A percentile compares a stretch with the other conserved stretches of the same genome.
Conservation (phyloP, 768 basidiomycete genomes). For the Lanmaoa pseudosensibilis region DNA sequence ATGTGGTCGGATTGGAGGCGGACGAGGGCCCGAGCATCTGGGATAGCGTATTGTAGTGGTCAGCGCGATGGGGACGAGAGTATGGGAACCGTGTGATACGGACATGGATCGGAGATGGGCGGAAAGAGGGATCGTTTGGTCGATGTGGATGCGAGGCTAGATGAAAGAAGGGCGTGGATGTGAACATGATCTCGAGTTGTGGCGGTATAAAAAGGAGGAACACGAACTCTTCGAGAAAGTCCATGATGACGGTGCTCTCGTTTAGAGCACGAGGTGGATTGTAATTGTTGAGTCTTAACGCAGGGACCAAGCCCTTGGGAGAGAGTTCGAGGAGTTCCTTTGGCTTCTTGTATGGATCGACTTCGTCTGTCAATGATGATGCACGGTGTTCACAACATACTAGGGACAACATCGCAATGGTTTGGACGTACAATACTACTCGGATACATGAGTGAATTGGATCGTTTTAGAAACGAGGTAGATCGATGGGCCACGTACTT, state of each 20-base stretch:
- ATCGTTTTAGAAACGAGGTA: neutral
- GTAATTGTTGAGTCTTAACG: conserved; percentile 52
- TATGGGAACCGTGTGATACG: conserved; percentile 13
- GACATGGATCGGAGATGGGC: conserved; percentile 57
- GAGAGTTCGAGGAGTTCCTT: conserved; percentile 76
- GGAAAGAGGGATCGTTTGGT: conserved; percentile 58
- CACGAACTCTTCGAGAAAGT: conserved; percentile 74
- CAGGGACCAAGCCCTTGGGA: conserved; percentile 81
- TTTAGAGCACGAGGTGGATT: conserved; percentile 63
- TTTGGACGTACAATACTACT: conserved; percentile 41
- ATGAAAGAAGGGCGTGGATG: neutral
- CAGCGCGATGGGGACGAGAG: neutral
- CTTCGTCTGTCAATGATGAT: conserved; percentile 52
- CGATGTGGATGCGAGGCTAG: conserved; percentile 50
- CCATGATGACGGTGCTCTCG: conserved; percentile 78
- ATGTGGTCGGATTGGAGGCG: conserved; percentile 70
- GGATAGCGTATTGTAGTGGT: neutral
- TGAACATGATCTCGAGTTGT: neutral
- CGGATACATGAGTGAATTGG: neutral
- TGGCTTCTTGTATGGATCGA: conserved; percentile 83
- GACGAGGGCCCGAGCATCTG: conserved; percentile 67
- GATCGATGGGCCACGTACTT: conserved; percentile 44
- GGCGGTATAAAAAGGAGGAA: neutral
- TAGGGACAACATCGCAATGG: neutral
- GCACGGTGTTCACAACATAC: neutral